Conservation (phyloP, 106 monocot genomes). For the Dioscorea alata region DNA sequence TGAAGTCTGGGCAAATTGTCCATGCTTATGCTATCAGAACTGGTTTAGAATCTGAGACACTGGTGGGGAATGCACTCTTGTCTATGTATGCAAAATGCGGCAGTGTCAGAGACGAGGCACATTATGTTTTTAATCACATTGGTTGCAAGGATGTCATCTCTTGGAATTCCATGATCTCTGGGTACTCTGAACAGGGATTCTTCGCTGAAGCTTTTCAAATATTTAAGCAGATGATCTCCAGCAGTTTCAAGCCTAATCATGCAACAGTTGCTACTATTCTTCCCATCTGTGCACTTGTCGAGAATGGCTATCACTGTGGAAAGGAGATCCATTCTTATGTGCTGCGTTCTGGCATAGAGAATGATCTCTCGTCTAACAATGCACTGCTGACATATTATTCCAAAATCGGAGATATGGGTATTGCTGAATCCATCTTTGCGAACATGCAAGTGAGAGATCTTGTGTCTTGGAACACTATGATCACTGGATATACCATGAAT, state of each 20-base stretch:
- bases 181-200: conserved; percentile 34
- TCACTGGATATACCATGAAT: conserved; percentile 52
- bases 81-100: conserved; percentile 72
- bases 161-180: conserved; percentile 74
- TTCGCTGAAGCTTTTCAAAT: conserved; percentile 33
- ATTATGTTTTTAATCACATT: conserved; percentile 25
- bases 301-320: conserved; percentile 39
- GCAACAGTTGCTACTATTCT: conserved; percentile 54
- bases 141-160: conserved; percentile 50
- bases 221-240: conserved; percentile 36
- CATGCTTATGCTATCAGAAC: conserved; percentile 47
- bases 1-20: conserved; percentile 25
- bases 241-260: conserved; percentile 29
- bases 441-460: conserved; percentile 35
- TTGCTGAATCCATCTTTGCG: conserved; percentile 37
- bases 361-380: conserved; percentile 41
- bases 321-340: conserved; percentile 51
- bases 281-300: conserved; percentile 43
- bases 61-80: conserved; percentile 57
- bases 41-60: conserved; percentile 40
- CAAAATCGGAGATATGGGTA: conserved; percentile 37
- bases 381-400: conserved; percentile 60
- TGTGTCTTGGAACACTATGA: conserved; percentile 65
- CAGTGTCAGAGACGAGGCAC: conserved; percentile 22
- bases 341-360: conserved; percentile 24